Evolutionary conservation across 176 grass and related monocot species (phyloP).

Genomic region (Chrysopogon serrulatus): DNA sequence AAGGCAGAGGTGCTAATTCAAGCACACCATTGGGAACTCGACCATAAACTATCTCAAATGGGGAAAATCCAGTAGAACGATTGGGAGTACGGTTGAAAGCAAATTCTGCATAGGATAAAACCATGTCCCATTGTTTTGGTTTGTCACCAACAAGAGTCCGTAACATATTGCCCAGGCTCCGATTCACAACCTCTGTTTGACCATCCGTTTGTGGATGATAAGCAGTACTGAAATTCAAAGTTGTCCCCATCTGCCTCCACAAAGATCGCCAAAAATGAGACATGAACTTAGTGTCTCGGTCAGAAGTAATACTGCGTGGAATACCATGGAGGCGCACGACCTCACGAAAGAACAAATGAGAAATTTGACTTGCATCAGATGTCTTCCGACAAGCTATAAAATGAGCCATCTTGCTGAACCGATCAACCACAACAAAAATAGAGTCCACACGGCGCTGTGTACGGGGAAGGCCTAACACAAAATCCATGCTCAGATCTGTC

Average conservation of each 20-base stretch:
- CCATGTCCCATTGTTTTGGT: not conserved
- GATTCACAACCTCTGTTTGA: not conserved
- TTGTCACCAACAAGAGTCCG: slow-evolving; percentile 3
- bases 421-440: not conserved
- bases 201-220: not conserved
- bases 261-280: not conserved
- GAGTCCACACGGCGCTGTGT: not conserved
- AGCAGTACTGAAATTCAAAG: not conserved
- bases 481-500: not conserved
- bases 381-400: not conserved
- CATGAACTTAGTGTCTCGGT: not conserved
- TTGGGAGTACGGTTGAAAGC: not conserved
- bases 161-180: not conserved
- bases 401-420: slow-evolving; percentile 20
- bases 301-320: not conserved
- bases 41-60: not conserved
- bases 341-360: not conserved
- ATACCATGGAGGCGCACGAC: not conserved
- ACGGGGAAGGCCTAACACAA: not conserved
- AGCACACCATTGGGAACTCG: not conserved
- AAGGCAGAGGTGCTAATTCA: not conserved
- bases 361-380: slow-evolving; percentile 5
- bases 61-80: not conserved
- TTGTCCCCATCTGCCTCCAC: not conserved
- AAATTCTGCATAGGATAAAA: not conserved